Evolutionary conservation across 1,139 yeast genomes (phyloP), one percentile per base, ranked within the genome.

Genomic region (Saccharomycopsis phalli): DNA sequence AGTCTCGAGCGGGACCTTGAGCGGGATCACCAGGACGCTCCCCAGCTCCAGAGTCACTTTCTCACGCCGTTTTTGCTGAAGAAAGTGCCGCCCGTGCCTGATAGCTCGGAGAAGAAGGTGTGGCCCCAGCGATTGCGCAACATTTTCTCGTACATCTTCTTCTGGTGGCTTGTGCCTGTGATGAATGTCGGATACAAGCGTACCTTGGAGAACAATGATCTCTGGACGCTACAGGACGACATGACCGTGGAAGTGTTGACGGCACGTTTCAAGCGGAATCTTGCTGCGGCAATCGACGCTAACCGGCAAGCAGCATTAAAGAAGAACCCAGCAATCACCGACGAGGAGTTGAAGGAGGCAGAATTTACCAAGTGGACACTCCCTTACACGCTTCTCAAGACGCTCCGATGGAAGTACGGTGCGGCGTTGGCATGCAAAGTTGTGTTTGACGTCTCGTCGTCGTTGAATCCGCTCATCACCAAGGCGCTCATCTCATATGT

Each of bases 141-240:
- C 47, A 34, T 60, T n/a, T 3, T 69, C 4, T 62, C 66, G n/a
- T 52, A 56, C 44, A 34, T 63, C 1, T 68, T 70, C 51, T 71
- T 71, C 56, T 64, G 71, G 68, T 70, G 76, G 74, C 49, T 72
- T 39, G 46, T 51, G 31, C 77, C 77, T 1, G 52, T 72, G 17
- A 56, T 72, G 64, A 52, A 50, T 18, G 58, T 63, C n/a, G 78
- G 78, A 1, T 72, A 72, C 51, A 66, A 63, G 50, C 58, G 78
- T 47, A 71, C 76, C 3, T 56, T 72, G 41, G 61, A 61, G 34
- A 66, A 69, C 1, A 61, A 62, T 21, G 77, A 72, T 53, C 55
- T 72, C 47, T 71, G 59, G 50, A 51, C 48, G 23, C 51, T 71
- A 34, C 57, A 65, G 10, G 66, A 68, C 4, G 60, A 61, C 18